A percentile compares a stretch with the other conserved stretches of the same genome.
Conservation (phyloP, 2,329 filamentous ascomycete genomes). For the Aspergillus sp. region DNA sequence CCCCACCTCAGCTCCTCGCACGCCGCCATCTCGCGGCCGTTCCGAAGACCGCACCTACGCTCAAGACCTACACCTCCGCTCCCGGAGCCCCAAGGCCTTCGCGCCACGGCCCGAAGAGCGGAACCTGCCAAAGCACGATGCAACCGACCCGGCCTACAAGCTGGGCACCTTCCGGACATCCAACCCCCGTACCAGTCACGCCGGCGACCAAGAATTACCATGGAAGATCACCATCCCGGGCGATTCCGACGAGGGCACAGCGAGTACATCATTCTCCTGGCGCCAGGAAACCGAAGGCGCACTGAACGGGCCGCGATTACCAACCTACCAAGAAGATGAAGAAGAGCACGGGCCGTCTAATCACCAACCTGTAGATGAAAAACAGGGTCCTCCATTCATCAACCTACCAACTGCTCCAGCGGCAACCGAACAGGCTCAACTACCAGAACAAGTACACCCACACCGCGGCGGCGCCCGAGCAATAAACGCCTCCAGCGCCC, state of each 20-base stretch:
- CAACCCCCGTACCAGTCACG: constrained; percentile 31
- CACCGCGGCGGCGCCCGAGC: constrained; percentile 23
- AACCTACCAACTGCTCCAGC: neutral
- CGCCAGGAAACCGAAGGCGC: constrained; percentile 10
- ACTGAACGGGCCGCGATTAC: constrained; percentile 9
- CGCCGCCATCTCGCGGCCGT: constrained; percentile 20
- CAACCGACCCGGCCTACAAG: constrained; percentile 25
- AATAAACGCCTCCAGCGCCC: constrained; percentile 24
- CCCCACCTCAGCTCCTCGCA: constrained; percentile 8
- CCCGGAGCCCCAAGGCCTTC: constrained; percentile 34
- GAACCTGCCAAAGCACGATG: constrained; percentile 20
- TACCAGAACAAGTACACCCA: constrained; percentile 9
- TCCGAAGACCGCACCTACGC: constrained; percentile 25
- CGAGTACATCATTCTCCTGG: constrained; percentile 3
- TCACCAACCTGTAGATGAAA: constrained; percentile 8
- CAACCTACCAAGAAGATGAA: constrained; percentile 20
- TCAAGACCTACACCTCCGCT: constrained; percentile 36
- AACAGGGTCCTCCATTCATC: neutral
- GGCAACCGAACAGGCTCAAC: neutral
- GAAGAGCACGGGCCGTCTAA: constrained; percentile 3
- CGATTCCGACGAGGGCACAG: constrained; percentile 13
- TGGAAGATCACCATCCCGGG: constrained; percentile 38
- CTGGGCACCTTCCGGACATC: constrained; percentile 35
- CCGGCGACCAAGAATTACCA: constrained; percentile 38
- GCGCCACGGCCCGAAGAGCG: constrained; percentile 26